Evolutionary conservation across 441 rosid species (phyloP), one percentile per base, ranked within the genome.

Genomic region (Adansonia madagascariensis): DNA sequence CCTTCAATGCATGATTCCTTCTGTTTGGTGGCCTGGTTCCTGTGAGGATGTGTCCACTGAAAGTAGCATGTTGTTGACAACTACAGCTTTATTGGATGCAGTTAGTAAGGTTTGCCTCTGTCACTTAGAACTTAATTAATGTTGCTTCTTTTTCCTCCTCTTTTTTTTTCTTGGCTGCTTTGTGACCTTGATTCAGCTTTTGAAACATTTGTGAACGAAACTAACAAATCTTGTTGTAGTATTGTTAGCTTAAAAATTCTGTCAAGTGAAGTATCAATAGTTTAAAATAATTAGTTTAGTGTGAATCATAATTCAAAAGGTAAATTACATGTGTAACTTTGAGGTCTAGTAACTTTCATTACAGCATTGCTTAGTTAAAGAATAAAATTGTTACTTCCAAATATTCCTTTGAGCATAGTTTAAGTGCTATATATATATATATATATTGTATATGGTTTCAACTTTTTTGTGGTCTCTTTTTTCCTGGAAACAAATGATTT

Each of bases 1-100:
- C 80, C 93, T 97, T 69, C 96, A 93, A 79, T 85, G 86, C 80
- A 81, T 94, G 81, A 85, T 97, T 86, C 98, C 98, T 78, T 90
- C 92, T 86, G 97, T 94, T 82, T 97, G 98, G 98, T 97, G 99
- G 99, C 94, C 98, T 87, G 95, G 98, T 75, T 92, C 98, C 74
- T 88, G 85, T 75, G 99, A 97, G 84, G 98, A 91, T 80, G 79
- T 88, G 49, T 90, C 95, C 71, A 74, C 80, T 75, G 98, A 93
- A 88, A 86, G 85, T 81, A 92, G 98, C 86, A 93, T 97, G 99
- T 78, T 83, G 71, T 82, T 97, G 85, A 87, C 97, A 15, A 85
- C 92, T 65, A 75, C 92, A 49, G 94, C 97, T 75, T 89, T 97
- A 79, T 90, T 92, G 12, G 98, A 91, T 62, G 88, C 97, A 80